Percentiles rank a stretch among this genome's conserved stretches.
Conservation (phyloP, 2,329 filamentous ascomycete species). For the Neofusicoccum cordaticola region DNA sequence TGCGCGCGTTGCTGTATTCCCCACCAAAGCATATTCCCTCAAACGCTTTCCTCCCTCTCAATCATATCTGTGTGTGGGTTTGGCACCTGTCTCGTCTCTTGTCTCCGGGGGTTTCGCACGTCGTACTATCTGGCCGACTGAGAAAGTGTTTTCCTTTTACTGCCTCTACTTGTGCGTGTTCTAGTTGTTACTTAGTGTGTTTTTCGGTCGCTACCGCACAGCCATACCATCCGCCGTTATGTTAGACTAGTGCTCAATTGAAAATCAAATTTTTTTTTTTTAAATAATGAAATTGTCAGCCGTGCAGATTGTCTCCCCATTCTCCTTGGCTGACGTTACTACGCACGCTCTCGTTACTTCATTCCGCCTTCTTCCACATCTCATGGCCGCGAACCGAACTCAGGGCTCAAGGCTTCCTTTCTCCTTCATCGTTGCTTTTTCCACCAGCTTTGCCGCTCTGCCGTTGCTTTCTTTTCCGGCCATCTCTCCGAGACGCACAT, state of each 20-base stretch:
- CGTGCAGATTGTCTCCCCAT: no score
- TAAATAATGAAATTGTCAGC: no score
- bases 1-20: conserved; percentile 6
- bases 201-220: conserved; percentile 10
- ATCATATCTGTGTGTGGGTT: not conserved
- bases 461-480: not conserved
- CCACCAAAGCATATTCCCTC: conserved; percentile 10
- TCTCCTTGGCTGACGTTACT: not conserved
- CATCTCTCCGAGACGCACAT: not conserved
- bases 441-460: not conserved
- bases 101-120: not conserved
- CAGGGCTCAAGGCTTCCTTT: not conserved
- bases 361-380: not conserved
- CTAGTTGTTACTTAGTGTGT: conserved; percentile 11
- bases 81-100: conserved; percentile 6
- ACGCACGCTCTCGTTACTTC: not conserved
- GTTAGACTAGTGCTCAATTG: conserved; percentile 15
- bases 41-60: conserved; percentile 4
- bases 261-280: not conserved
- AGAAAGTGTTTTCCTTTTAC: conserved; percentile 1
- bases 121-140: conserved; percentile 4
- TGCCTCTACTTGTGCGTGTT: conserved; percentile 5
- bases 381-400: not conserved
- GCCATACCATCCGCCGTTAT: conserved; percentile 7
- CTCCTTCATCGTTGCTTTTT: not conserved